Percentiles rank a stretch among this genome's conserved stretches.
These are phyloP conservation scores for Cyclotella baltica DNA, from an alignment of 108 stramenopile genomes.

Conservation along the genomic window DNA sequence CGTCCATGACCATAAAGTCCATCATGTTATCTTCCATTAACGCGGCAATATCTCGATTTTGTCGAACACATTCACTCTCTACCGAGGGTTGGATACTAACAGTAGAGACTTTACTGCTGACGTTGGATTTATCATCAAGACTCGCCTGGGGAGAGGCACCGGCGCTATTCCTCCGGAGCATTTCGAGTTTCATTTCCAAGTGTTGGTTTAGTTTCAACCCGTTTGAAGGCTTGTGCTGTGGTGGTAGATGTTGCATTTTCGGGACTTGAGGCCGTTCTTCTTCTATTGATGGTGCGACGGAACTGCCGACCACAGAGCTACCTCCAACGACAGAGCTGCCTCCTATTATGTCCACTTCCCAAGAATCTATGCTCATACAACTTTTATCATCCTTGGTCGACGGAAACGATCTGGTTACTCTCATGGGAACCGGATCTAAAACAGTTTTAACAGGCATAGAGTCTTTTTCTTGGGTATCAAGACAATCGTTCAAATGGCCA, in stretches of 20 bases:
- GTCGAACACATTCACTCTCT: constrained; percentile 42
- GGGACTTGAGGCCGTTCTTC: too few species aligned
- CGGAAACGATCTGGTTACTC: not conserved
- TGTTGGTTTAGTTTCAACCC: not conserved
- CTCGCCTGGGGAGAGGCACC: not conserved
- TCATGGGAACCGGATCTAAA: not conserved
- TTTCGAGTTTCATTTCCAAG: constrained; percentile 11
- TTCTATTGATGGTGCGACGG: not conserved
- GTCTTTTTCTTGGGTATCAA: not conserved
- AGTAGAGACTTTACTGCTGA: constrained; percentile 3
- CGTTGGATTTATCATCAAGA: constrained; percentile 16
- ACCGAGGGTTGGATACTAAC: constrained; percentile 28
- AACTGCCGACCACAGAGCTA: not conserved
- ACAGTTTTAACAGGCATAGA: too few species aligned
- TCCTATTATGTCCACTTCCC: constrained; percentile 21
- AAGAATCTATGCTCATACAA: constrained; percentile 20
- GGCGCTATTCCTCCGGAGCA: not conserved
- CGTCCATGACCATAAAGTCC: constrained; percentile 22
- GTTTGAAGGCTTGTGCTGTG: not conserved
- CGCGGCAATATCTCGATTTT: constrained; percentile 33
- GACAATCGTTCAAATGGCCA: not conserved
- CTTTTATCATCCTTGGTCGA: not conserved
- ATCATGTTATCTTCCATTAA: constrained; percentile 47
- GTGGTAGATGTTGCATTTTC: not conserved
- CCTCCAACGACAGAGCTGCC: too few species aligned